These are phyloP conservation scores for Acacia melanoxylon DNA, from an alignment of 306 rosid genomes.

Conservation along the genomic window DNA sequence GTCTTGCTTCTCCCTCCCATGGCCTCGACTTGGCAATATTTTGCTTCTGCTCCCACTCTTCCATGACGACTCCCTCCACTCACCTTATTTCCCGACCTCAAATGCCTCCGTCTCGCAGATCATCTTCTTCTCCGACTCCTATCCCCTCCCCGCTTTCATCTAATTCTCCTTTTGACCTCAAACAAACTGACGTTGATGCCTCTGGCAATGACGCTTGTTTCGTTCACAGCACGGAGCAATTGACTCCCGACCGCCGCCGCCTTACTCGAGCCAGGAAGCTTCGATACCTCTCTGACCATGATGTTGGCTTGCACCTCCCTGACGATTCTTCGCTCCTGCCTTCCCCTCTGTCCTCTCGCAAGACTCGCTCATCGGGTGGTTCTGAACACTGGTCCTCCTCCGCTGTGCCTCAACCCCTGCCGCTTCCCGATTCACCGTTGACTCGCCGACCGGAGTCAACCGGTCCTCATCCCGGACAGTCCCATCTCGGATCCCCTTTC, in stretches of 20 bases:
- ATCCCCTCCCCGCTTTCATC: neutral
- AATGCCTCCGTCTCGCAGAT: conserved; percentile 31
- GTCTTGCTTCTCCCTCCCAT: neutral
- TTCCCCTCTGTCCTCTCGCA: conserved; percentile 48
- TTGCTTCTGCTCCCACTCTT: neutral
- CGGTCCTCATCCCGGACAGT: conserved; percentile 9
- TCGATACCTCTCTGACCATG: conserved; percentile 47
- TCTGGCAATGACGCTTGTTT: neutral
- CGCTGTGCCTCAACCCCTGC: conserved; percentile 61
- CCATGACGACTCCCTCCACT: neutral
- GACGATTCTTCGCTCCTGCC: conserved; percentile 42
- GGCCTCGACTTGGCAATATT: neutral
- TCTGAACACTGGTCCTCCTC: conserved; percentile 50
- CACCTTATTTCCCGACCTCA: neutral
- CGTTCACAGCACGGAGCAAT: neutral
- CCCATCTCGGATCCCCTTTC: conserved; percentile 36
- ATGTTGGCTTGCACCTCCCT: conserved; percentile 29
- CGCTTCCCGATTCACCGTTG: conserved; percentile 55
- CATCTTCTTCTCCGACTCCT: conserved; percentile 3
- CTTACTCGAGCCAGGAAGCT: conserved; percentile 74
- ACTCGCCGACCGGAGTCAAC: conserved; percentile 41
- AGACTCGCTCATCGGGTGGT: conserved; percentile 29
- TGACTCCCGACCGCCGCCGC: conserved; percentile 46
- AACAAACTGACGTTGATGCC: conserved; percentile 6
- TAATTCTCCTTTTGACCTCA: neutral